phyloP scores from a whole-genome alignment of 2,329 filamentous ascomycete genomes.

The Fusarium neocosmosporiellum region DNA sequence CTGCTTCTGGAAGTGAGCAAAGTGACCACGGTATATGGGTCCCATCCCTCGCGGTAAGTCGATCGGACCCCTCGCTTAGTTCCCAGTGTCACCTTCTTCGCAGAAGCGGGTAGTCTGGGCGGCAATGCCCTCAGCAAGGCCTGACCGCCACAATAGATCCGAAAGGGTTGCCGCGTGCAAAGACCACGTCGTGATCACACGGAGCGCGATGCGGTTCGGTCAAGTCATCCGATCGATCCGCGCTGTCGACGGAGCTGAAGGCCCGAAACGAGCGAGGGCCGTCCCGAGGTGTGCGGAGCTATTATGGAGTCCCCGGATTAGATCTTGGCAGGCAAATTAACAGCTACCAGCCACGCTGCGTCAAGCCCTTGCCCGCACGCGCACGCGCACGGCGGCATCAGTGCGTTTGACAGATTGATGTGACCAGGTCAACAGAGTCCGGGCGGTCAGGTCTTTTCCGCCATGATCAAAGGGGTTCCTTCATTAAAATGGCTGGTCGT shows the following conservation, averaged over 20 bases:
- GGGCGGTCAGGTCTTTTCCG: conserved; percentile 29
- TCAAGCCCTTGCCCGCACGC: conserved; percentile 15
- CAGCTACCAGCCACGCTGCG: conserved; percentile 13
- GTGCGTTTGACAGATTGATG: conserved; percentile 24
- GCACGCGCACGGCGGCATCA: conserved; percentile 15
- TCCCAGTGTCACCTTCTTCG: not conserved
- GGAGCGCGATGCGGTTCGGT: conserved; percentile 23
- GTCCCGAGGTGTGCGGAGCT: conserved; percentile 36
- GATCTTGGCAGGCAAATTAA: conserved; percentile 23
- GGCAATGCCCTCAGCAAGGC: conserved; percentile 10
- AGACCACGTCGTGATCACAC: conserved; percentile 18
- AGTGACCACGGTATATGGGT: conserved; percentile 4
- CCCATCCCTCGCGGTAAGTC: not conserved
- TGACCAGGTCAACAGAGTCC: conserved; percentile 22
- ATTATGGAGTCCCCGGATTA: conserved; percentile 33
- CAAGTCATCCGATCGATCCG: conserved; percentile 27
- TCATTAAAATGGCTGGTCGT: conserved; percentile 29
- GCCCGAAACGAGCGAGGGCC: conserved; percentile 32
- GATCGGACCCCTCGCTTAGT: not conserved
- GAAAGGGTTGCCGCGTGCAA: conserved; percentile 25
- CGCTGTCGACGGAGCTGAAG: conserved; percentile 20
- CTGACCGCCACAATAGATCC: not conserved
- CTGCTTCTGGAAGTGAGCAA: conserved; percentile 35
- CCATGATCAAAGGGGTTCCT: conserved; percentile 23
- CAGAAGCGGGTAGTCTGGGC: conserved; percentile 7